Percentiles rank a stretch among this genome's conserved stretches.
These are phyloP conservation scores for Xerocomus potaroensis DNA, from an alignment of 768 basidiomycete genomes.

Conservation along the genomic window DNA sequence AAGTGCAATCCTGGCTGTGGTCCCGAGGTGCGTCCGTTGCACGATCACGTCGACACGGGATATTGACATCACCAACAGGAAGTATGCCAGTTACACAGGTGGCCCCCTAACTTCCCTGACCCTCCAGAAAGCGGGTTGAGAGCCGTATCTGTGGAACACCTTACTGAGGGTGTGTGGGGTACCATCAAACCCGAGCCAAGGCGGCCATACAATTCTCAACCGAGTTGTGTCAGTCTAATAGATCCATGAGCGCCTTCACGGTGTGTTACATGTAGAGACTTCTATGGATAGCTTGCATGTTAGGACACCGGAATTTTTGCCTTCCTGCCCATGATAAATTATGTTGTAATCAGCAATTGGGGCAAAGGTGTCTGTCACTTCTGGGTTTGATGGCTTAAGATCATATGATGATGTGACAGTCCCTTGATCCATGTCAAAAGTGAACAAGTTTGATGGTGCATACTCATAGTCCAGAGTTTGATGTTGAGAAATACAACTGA, in stretches of 20 bases:
- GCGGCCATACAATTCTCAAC: not conserved
- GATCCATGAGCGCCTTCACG: not conserved
- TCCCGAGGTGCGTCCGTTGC: constrained; percentile 35
- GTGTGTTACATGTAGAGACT: no score
- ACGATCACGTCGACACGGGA: not conserved
- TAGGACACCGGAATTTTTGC: no score
- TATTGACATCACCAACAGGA: constrained; percentile 3
- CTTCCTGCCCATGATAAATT: no score
- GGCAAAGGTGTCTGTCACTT: no score
- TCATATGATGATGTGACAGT: no score
- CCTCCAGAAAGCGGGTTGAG: not conserved
- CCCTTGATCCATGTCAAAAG: no score
- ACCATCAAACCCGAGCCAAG: not conserved
- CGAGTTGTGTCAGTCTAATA: not conserved
- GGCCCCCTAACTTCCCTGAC: constrained; percentile 1
- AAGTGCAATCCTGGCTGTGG: constrained; percentile 43
- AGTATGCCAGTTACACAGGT: constrained; percentile 15
- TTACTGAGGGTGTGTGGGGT: not conserved
- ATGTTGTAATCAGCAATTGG: no score
- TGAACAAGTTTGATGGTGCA: no score
- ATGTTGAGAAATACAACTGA: no score
- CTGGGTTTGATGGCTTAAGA: no score
- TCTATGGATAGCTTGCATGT: no score
- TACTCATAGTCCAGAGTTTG: no score
- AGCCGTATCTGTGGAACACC: not conserved